Evolutionary conservation across 345 rosid genomes (phyloP).

Genomic region (Ceriops tagal): DNA sequence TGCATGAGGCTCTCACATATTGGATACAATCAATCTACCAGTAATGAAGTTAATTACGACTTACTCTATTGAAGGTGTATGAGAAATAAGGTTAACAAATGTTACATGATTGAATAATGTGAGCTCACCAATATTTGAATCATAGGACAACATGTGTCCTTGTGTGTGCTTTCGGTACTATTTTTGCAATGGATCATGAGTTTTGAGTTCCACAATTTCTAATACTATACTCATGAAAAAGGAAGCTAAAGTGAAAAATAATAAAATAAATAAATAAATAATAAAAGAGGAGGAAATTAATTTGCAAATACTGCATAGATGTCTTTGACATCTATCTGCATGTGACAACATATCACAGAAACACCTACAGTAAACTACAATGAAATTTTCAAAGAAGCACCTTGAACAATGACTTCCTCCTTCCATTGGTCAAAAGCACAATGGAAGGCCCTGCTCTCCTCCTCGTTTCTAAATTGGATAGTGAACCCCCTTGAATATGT

Average conservation of each 20-base stretch:
- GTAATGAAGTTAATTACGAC: too few relatives aligned
- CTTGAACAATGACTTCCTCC: conserved; percentile 51
- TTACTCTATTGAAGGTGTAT: too few relatives aligned
- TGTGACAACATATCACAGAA: neutral
- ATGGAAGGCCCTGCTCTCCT: conserved; percentile 75
- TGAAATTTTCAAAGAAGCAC: conserved; percentile 42
- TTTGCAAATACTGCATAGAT: neutral
- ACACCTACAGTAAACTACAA: conserved; percentile 16
- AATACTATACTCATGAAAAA: neutral
- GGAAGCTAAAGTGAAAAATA: neutral
- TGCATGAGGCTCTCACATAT: too few relatives aligned
- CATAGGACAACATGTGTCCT: neutral
- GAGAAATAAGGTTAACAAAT: neutral
- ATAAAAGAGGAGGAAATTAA: neutral
- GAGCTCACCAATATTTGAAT: neutral
- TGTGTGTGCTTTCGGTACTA: neutral
- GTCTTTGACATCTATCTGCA: conserved; percentile 1
- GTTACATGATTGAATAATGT: neutral
- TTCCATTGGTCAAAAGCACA: conserved; percentile 79
- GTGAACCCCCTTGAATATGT: conserved; percentile 58
- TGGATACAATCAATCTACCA: too few relatives aligned
- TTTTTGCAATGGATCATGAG: neutral
- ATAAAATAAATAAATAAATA: neutral
- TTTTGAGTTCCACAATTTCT: neutral
- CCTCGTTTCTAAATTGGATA: conserved; percentile 66